Evolutionary conservation across 202 grass and related monocot genomes (phyloP).

Genomic region (Saccharum hybrid): DNA sequence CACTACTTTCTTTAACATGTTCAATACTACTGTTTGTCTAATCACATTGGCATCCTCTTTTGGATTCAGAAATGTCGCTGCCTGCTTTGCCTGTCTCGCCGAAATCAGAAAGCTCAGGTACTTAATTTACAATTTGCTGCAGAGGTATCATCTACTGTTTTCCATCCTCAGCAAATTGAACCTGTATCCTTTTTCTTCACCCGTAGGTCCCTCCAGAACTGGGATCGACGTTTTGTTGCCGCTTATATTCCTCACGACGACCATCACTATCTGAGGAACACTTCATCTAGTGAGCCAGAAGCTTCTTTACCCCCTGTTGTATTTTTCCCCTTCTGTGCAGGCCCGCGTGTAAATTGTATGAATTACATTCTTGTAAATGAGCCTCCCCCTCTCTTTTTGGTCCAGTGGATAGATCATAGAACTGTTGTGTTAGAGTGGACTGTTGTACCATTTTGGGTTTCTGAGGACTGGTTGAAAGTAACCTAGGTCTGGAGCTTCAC

Average conservation of each 20-base stretch:
- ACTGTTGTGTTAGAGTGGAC: conserved; percentile 40
- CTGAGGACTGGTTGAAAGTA: conserved; percentile 29
- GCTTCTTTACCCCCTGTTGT: neutral
- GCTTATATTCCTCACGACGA: conserved; percentile 38
- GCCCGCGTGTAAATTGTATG: conserved; percentile 61
- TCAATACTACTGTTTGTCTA: neutral
- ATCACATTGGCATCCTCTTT: conserved; percentile 28
- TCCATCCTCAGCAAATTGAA: conserved; percentile 18
- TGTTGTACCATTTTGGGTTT: conserved; percentile 49
- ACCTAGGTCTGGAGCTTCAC: neutral
- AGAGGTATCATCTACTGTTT: neutral
- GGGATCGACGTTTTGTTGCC: conserved; percentile 49
- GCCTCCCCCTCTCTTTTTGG: conserved; percentile 44
- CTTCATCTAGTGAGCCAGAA: conserved; percentile 42
- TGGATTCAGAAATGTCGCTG: conserved; percentile 95
- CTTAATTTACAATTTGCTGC: conserved; percentile 26
- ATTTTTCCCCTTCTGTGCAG: conserved; percentile 50
- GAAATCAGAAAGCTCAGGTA: conserved; percentile 75
- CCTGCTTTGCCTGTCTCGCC: conserved; percentile 76
- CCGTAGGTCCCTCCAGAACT: conserved; percentile 53
- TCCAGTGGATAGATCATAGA: conserved; percentile 51
- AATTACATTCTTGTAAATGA: conserved; percentile 64
- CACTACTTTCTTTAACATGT: neutral
- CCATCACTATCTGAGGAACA: conserved; percentile 44
- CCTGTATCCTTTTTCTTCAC: neutral